A percentile compares a stretch with the other conserved stretches of the same genome.
Conservation (phyloP, 140 eudicot genomes). For the Bidens hawaiensis region DNA sequence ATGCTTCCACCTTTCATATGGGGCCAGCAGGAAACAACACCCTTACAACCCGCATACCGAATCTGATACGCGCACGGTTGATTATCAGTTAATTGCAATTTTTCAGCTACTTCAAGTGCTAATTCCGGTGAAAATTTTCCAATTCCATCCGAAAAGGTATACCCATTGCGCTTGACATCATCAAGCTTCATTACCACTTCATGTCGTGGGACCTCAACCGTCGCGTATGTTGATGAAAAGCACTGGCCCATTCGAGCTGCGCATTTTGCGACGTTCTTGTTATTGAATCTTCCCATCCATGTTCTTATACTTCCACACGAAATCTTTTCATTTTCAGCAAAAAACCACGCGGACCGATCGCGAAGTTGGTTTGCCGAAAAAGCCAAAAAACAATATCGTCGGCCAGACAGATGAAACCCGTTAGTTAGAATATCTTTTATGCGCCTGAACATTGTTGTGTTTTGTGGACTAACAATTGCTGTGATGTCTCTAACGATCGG, state of each 20-base stretch:
- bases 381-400: slow-evolving; percentile 74
- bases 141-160: slow-evolving; percentile 81
- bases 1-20: slow-evolving; percentile 25
- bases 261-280: slow-evolving; percentile 62
- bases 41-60: slow-evolving; percentile 70
- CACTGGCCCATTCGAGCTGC: slow-evolving; percentile 95
- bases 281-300: slow-evolving; percentile 74
- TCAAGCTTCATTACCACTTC: slow-evolving; percentile 34
- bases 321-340: slow-evolving; percentile 57
- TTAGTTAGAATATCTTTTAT: slow-evolving; percentile 39
- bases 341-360: slow-evolving; percentile 97
- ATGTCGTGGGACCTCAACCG: slow-evolving; percentile 61
- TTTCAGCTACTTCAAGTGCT: slow-evolving; percentile 71
- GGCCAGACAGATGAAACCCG: slow-evolving; percentile 75
- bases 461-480: slow-evolving; percentile 37
- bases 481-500: slow-evolving; percentile 42
- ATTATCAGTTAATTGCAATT: slow-evolving; percentile 38
- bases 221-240: slow-evolving; percentile 91
- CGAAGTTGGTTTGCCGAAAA: slow-evolving; percentile 87
- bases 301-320: slow-evolving; percentile 26
- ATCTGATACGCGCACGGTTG: slow-evolving; percentile 75
- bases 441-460: slow-evolving; percentile 66
- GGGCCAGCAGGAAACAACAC: slow-evolving; percentile 76
- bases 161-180: slow-evolving; percentile 56
- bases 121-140: slow-evolving; percentile 72